Conservation (phyloP, 345 rosid species). For the Acer saccharum region DNA sequence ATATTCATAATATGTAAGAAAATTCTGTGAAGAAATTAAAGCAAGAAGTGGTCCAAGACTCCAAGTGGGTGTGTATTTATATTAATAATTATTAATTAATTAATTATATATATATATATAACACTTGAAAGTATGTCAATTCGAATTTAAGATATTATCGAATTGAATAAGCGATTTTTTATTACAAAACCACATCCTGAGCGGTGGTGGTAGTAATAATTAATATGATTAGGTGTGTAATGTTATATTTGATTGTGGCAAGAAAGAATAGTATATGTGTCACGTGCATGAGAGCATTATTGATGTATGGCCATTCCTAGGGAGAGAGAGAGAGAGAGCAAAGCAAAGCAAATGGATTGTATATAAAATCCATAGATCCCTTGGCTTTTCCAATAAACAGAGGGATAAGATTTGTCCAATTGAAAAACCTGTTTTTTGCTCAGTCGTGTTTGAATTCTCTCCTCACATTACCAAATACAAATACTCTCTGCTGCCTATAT, state of each 20-base stretch:
- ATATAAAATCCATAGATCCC: conserved; percentile 14
- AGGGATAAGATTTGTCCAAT: conserved; percentile 39
- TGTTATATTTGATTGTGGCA: too few species aligned
- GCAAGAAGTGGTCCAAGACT: conserved; percentile 9
- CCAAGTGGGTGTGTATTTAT: background rate
- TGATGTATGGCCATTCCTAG: conserved; percentile 47
- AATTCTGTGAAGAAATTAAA: too few species aligned
- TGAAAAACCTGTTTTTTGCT: conserved; percentile 4
- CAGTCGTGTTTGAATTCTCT: conserved; percentile 44
- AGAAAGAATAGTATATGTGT: conserved; percentile 19
- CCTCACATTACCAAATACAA: conserved; percentile 18
- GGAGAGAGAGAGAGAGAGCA: background rate
- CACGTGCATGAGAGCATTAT: conserved; percentile 54
- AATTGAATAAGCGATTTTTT: too few species aligned
- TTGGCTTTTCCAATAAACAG: conserved; percentile 36
- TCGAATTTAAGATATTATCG: too few species aligned
- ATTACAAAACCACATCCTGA: too few species aligned
- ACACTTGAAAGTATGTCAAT: too few species aligned
- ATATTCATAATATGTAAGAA: too few species aligned
- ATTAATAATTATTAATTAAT: too few species aligned
- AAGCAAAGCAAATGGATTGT: background rate
- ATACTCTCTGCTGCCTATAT: background rate
- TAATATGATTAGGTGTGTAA: too few species aligned
- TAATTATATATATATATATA: too few species aligned
- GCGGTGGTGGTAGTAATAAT: too few species aligned